phyloP scores from a whole-genome alignment of 371 early-diverging fungal species.

The Mucor irregularis region DNA sequence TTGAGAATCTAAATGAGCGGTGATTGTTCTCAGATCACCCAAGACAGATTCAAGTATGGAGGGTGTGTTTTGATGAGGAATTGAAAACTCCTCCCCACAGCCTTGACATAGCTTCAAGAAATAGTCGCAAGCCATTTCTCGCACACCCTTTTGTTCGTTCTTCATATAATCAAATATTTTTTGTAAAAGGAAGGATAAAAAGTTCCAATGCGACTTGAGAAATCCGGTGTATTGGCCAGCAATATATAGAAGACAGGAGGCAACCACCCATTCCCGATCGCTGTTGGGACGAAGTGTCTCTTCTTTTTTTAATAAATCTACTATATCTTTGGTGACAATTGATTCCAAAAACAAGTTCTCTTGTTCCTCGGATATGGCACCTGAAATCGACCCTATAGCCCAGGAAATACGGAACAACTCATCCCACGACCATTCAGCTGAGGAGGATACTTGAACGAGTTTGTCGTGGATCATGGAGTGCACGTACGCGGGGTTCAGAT shows the following conservation, averaged over 20 bases:
- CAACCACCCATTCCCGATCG: slow-evolving; percentile 97
- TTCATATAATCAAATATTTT: slow-evolving; percentile 98
- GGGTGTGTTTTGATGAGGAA: slow-evolving; percentile 46
- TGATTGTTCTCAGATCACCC: neutral
- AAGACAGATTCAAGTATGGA: neutral
- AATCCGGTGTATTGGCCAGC: slow-evolving; percentile 98
- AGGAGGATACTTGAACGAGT: slow-evolving; percentile 6
- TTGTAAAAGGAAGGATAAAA: slow-evolving; percentile 94
- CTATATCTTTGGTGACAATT: slow-evolving; percentile 84
- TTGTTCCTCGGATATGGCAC: slow-evolving; percentile 83
- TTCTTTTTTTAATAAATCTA: slow-evolving; percentile 84
- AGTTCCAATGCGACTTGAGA: slow-evolving; percentile 94
- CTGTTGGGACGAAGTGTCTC: slow-evolving; percentile 54
- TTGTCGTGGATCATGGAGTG: slow-evolving; percentile 74
- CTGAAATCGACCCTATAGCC: slow-evolving; percentile 96
- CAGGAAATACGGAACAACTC: slow-evolving; percentile 96
- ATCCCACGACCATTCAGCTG: slow-evolving; percentile 73
- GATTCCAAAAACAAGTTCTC: slow-evolving; percentile 92
- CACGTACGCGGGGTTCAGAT: slow-evolving; percentile 71
- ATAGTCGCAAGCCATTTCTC: slow-evolving; percentile 99
- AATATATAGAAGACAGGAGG: slow-evolving; percentile 98
- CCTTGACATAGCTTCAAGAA: slow-evolving; percentile 95
- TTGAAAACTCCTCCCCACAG: slow-evolving; percentile 82
- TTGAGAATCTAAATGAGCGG: neutral
- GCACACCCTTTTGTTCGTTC: slow-evolving; percentile 93